Evolutionary conservation across 345 rosid species (phyloP).

Genomic region (Pistacia integerrima): DNA sequence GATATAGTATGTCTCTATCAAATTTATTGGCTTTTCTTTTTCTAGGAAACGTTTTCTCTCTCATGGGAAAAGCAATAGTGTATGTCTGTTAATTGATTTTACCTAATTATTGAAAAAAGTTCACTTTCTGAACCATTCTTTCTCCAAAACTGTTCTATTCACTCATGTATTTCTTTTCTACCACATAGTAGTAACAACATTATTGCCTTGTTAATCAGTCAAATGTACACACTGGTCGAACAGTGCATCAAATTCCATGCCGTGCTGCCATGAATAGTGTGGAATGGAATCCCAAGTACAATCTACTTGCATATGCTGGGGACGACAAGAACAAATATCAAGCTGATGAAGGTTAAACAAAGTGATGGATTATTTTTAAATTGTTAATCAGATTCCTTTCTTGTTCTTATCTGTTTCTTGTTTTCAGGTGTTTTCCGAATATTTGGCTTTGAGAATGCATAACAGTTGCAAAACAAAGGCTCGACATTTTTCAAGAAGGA

Average conservation of each 20-base stretch:
- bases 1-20: constrained; percentile 64
- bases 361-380: not conserved
- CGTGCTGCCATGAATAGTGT: constrained; percentile 97
- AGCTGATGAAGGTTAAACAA: constrained; percentile 76
- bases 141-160: not conserved
- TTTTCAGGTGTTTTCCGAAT: constrained; percentile 86
- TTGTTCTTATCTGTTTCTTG: not conserved
- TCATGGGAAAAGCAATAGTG: not conserved
- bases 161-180: not conserved
- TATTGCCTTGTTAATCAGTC: constrained; percentile 53
- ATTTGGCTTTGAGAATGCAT: constrained; percentile 80
- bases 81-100: not conserved
- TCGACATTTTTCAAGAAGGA: no score
- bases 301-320: constrained; percentile 94
- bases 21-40: not conserved
- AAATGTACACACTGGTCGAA: constrained; percentile 82
- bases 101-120: not conserved
- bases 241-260: constrained; percentile 91
- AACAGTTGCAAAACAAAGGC: constrained; percentile 5
- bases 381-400: constrained; percentile 1
- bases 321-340: constrained; percentile 96
- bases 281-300: constrained; percentile 95
- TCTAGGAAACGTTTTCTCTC: not conserved
- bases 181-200: not conserved
- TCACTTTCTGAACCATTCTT: not conserved